Base-by-base conservation (phyloP, 495 filamentous ascomycete species). In the Aspergillus kassunensis region DNA sequence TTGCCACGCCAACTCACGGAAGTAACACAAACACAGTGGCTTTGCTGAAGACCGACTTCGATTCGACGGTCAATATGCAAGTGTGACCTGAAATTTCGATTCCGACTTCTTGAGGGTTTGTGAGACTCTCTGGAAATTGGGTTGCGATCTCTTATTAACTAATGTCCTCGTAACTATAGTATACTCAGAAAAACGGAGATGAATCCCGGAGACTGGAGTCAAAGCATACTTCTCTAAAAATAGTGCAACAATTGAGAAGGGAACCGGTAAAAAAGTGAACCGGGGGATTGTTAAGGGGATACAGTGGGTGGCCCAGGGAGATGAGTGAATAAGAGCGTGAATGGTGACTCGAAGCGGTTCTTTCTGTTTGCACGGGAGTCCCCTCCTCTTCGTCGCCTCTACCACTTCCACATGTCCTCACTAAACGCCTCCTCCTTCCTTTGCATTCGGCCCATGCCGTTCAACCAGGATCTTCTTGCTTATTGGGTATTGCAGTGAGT, bases 21-120 rank as follows among this genome's bases (percentile, higher is more conserved):
- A 15, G 51, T 46, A 15, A 33, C 34, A 53, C 51, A 53, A 46
- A 11, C 33, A 30, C 40, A 21, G 23, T 24, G 46, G 20, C 23
- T n/a, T 12, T 44, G 23, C 21, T 23, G 10, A 40, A 18, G 18
- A 21, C 24, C 8, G 23, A 37, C 25, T 30, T 35, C 10, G 20
- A 49, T 53, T 46, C 24, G 42, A 53, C 24, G 20, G 15, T 12
- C 9, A 19, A 20, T 1, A 46, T 11, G 31, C 42, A 40, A 15
- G 30, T 33, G 42, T 53, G 42, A 39, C 25, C 16, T 19, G 16
- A 39, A 7, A 10, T 29, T 34, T 31, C 25, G 13, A 39, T 30
- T 21, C 19, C 0, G 50, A 8, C 21, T 27, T 40, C 34, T 25
- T 37, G 33, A 9, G 20, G 18, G 6, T 35, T 46, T 40, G 37